These are phyloP conservation scores for Geranium brycei DNA, from an alignment of 345 rosid genomes.

Conservation along the genomic window DNA sequence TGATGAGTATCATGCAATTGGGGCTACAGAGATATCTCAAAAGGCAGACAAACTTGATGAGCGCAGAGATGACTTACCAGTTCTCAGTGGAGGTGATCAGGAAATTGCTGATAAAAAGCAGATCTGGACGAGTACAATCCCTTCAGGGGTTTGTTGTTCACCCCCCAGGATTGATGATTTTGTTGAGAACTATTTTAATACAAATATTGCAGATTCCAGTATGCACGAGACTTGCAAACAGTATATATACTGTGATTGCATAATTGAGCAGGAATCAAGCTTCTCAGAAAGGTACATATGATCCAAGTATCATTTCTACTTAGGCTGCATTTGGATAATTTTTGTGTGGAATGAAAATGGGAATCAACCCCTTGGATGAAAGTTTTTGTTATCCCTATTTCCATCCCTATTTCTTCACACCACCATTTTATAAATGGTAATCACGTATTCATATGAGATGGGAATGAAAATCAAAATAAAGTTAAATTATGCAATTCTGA, in stretches of 20 bases:
- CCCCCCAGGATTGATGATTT: conserved; percentile 30
- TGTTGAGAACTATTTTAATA: conserved; percentile 46
- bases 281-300: conserved; percentile 39
- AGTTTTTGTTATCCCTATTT: too few species aligned
- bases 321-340: too few species aligned
- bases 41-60: conserved; percentile 22
- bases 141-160: conserved; percentile 19
- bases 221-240: conserved; percentile 45
- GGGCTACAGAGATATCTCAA: conserved; percentile 22
- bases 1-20: conserved; percentile 26
- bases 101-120: conserved; percentile 15
- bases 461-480: too few species aligned
- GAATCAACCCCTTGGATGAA: too few species aligned
- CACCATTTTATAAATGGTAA: too few species aligned
- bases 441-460: too few species aligned
- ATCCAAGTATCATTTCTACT: too few species aligned
- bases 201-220: conserved; percentile 43
- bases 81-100: conserved; percentile 7
- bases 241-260: conserved; percentile 49
- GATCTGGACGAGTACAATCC: conserved; percentile 6
- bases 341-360: too few species aligned
- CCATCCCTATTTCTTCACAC: too few species aligned
- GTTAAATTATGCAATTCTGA: too few species aligned
- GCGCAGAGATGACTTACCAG: conserved; percentile 8
- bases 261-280: conserved; percentile 49